A percentile compares a stretch with the other conserved stretches of the same genome.
Evolutionary conservation across 2,329 filamentous ascomycete species (phyloP).

Genomic region (Phyllosticta ampelicida): DNA sequence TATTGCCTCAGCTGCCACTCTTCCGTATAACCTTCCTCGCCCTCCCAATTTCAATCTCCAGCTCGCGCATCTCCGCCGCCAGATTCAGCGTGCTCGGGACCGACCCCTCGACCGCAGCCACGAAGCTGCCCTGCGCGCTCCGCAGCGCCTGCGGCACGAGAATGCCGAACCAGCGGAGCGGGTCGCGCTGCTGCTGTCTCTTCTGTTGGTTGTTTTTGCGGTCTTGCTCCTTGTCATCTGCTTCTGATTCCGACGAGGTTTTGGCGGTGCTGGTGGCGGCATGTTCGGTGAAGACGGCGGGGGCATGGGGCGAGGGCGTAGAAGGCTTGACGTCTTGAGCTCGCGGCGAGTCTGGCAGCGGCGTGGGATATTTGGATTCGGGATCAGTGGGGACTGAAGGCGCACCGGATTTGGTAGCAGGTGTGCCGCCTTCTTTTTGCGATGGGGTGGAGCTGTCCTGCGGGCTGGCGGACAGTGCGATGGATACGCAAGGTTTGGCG

Average conservation of each 20-base stretch:
- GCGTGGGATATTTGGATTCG: not conserved
- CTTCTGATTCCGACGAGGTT: not conserved
- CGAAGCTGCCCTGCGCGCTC: constrained; percentile 49
- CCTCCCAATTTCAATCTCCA: constrained; percentile 60
- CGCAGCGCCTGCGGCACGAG: constrained; percentile 39
- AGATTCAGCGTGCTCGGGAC: constrained; percentile 49
- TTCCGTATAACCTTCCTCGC: constrained; percentile 37
- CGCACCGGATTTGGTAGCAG: not conserved
- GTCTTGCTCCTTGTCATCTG: not conserved
- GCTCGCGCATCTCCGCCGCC: constrained; percentile 48
- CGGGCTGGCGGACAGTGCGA: not conserved
- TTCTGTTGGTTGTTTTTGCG: not conserved
- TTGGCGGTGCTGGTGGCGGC: not conserved
- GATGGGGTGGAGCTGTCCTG: not conserved
- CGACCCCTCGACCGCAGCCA: constrained; percentile 45
- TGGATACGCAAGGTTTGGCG: not conserved
- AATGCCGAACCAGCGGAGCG: constrained; percentile 47
- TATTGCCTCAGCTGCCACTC: not conserved
- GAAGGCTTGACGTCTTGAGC: not conserved
- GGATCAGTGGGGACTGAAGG: not conserved
- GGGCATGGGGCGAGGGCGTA: too few relatives aligned
- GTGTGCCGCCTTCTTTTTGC: not conserved
- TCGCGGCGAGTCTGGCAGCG: not conserved
- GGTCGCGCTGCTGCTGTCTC: constrained; percentile 36
- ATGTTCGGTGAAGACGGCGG: too few relatives aligned